phyloP scores from a whole-genome alignment of 306 rosid species.

The Trifolium dubium region DNA sequence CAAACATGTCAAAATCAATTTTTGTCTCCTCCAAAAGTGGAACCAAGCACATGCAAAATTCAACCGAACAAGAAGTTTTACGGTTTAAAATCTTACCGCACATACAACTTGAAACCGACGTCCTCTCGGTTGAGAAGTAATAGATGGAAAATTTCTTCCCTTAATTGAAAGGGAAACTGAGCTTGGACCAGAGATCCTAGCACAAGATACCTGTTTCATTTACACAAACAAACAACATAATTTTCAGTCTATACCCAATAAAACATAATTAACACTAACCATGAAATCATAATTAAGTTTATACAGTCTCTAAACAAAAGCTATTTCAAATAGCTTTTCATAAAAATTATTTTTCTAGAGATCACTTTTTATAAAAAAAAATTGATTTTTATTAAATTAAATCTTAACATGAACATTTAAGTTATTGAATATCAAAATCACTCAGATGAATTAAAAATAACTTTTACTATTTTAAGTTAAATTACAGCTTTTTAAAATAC shows the following conservation, averaged over 20 bases:
- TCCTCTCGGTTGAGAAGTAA: slow-evolving; percentile 48
- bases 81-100: slow-evolving; percentile 57
- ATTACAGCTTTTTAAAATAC: no score
- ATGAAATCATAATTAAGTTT: no score
- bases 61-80: not conserved
- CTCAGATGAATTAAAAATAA: no score
- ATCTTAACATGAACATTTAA: no score
- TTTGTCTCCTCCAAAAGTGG: not conserved
- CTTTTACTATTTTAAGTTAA: no score
- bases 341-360: no score
- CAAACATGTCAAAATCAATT: not conserved
- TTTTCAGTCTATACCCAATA: not conserved
- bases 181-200: slow-evolving; percentile 53
- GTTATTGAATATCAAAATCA: no score
- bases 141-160: slow-evolving; percentile 59
- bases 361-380: no score
- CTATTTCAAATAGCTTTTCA: no score
- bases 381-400: no score
- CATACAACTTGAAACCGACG: slow-evolving; percentile 62
- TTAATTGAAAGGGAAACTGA: slow-evolving; percentile 67
- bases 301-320: no score
- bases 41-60: not conserved
- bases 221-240: slow-evolving; percentile 36
- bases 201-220: slow-evolving; percentile 51
- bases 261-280: not conserved